Base-by-base conservation (phyloP, 495 filamentous ascomycete genomes). In the Aspergillus ostianus region DNA sequence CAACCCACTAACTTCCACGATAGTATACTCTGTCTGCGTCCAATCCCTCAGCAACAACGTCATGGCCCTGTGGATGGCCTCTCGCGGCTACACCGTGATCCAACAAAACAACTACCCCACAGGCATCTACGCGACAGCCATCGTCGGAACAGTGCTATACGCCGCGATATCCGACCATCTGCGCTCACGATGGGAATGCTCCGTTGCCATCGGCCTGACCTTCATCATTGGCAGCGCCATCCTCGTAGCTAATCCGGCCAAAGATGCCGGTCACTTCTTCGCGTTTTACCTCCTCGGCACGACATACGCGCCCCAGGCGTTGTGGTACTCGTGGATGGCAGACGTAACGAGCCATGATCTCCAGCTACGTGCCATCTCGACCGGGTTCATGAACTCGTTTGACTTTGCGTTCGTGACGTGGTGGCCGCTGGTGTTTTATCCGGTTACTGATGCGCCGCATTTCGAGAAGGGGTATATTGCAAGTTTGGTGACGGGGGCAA, bases 261-360 rank as follows among this genome's bases (percentile, higher is more conserved):
- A 61, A 2, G 62, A 72, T 26, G 67, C 61, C 0, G 71, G 64
- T 46, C 66, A 74, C 53, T 72, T 74, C 41, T 57, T 74, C 2
- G 66, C 71, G 13, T 74, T 74, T 19, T 74, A 74, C 61, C 51
- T 74, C 0, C 57, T 72, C 2, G 71, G 71, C 4, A 74, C 71
- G 4, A 74, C 71, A 2, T 74, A 67, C 47, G 71, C 71, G 17
- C 69, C 69, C 13, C 71, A 74, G 49, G 71, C 71, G 6, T 59
- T 74, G n/a, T 74, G 71, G 71, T 74, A 74, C 57, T 68, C 69
- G 7, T 74, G 71, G 71, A 67, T 74, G 61, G 71, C 71, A 3
- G 71, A 74, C 46, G 65, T 74, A 6, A 74, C 71, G 10, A 54
- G 63, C 29, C 69, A 72, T 46, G 71, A 74, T 50, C 55, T 74